Evolutionary conservation across 2,329 filamentous ascomycete genomes (phyloP), one percentile per base, ranked within the genome.

Genomic region (Pseudogymnoascus sp.): DNA sequence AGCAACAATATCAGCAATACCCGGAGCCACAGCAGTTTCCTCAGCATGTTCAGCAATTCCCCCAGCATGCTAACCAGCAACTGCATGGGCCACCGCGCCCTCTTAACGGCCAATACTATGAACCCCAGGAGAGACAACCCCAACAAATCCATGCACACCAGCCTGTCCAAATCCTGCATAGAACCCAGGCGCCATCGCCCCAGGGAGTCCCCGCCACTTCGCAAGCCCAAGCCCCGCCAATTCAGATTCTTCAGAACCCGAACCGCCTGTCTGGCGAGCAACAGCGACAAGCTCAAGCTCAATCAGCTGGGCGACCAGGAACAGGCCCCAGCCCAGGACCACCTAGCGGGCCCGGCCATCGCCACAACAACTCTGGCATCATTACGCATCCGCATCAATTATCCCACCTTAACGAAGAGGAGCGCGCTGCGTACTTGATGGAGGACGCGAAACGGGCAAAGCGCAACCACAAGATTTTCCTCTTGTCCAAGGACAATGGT

Each of bases 391-490:
- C 89, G 7, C 83, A 90, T 65, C 89, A 93, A 71, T 78, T 95
- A 66, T 82, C 89, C 71, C 82, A 90, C 62, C 80, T 97, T 65
- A 87, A 90, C 0, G 91, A 96, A 68, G 87, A 93, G 66, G 91
- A 97, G 67, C 91, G 91, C 72, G 85, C 87, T 2, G 86, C 88
- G 1, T 95, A 93, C 72, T 76, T 97, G 62, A 87, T 91, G 67
- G 93, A 96, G 74, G 95, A 99, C 75, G 93, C 93, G 0, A 95
- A 93, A 76, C 87, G 95, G 61, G 93, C 95, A 5, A 99, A 99
- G 81, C 86, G 95, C 44, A 97, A 99, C 73, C 93, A 97, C 79
- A 99, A 99, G 80, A 97, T 99, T 66, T 93, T 93, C 78, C 81
- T 96, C 44, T 79, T 97, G 62, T 96, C 91, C 24, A 92, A 91